A percentile compares a stretch with the other conserved stretches of the same genome.
These are phyloP conservation scores for Zygosaccharomyces rouxii DNA, from an alignment of 805 yeast species.

Conservation along the genomic window DNA sequence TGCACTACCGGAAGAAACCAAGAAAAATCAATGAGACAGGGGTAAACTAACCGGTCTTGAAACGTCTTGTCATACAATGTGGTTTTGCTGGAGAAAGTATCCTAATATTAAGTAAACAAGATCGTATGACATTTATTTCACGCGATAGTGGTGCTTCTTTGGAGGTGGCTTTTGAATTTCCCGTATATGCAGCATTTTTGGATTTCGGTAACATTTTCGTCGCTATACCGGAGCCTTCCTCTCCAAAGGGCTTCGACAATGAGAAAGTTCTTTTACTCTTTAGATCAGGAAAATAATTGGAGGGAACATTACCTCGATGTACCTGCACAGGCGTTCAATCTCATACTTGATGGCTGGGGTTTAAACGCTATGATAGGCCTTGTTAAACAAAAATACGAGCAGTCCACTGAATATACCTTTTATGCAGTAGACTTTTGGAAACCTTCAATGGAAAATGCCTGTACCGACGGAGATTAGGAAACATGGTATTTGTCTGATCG, in stretches of 20 bases:
- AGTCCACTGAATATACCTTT: conserved; percentile 16
- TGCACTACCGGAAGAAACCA: too few species aligned
- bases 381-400: conserved; percentile 40
- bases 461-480: conserved; percentile 54
- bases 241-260: too few species aligned
- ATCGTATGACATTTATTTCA: conserved; percentile 52
- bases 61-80: too few species aligned
- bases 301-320: conserved; percentile 43
- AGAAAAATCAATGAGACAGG: conserved; percentile 12
- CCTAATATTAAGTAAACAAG: conserved; percentile 1
- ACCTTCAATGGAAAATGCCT: conserved; percentile 45
- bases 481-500: conserved; percentile 42
- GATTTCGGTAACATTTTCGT: conserved; percentile 71
- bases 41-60: too few species aligned
- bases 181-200: conserved; percentile 57
- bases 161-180: conserved; percentile 49
- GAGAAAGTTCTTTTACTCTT: conserved; percentile 43
- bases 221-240: conserved; percentile 47
- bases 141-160: conserved; percentile 73
- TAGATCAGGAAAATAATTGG: conserved; percentile 77
- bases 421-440: conserved; percentile 49
- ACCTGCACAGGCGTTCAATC: conserved; percentile 37
- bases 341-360: conserved; percentile 54
- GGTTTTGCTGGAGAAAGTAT: conserved; percentile 17
- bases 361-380: conserved; percentile 57